Conservation (phyloP, 768 basidiomycete species). For the Collybia mongolica region DNA sequence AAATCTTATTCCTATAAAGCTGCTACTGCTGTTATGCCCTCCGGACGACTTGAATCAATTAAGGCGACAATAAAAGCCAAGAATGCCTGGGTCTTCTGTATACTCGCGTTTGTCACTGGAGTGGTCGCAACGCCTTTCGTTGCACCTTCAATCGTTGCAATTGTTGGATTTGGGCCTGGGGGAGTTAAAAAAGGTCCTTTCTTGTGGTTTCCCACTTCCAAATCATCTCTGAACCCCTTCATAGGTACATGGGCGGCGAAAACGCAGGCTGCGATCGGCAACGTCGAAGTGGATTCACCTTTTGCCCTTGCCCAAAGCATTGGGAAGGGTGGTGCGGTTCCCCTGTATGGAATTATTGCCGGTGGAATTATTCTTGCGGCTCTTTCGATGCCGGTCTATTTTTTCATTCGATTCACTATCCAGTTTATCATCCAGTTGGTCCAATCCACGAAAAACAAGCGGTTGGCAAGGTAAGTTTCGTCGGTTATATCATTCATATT, state of each 20-base stretch:
- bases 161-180: neutral
- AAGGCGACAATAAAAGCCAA: too few species aligned
- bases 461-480: too few species aligned
- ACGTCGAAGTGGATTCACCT: conserved; percentile 2
- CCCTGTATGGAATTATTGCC: neutral
- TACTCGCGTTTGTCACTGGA: neutral
- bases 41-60: too few species aligned
- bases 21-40: too few species aligned
- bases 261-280: neutral
- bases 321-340: conserved; percentile 11
- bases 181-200: neutral
- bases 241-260: neutral
- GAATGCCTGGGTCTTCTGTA: neutral
- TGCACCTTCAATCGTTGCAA: neutral
- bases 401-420: too few species aligned
- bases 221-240: neutral
- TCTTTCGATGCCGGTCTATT: too few species aligned
- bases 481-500: too few species aligned
- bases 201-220: neutral
- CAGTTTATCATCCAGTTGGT: too few species aligned
- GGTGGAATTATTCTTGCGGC: neutral
- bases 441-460: too few species aligned
- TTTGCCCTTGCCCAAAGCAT: conserved; percentile 15
- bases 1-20: too few species aligned
- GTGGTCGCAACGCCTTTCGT: neutral